A percentile compares a stretch with the other conserved stretches of the same genome.
Conservation (phyloP, 371 early-diverging fungal species). For the Phascolomyces articulosus region DNA sequence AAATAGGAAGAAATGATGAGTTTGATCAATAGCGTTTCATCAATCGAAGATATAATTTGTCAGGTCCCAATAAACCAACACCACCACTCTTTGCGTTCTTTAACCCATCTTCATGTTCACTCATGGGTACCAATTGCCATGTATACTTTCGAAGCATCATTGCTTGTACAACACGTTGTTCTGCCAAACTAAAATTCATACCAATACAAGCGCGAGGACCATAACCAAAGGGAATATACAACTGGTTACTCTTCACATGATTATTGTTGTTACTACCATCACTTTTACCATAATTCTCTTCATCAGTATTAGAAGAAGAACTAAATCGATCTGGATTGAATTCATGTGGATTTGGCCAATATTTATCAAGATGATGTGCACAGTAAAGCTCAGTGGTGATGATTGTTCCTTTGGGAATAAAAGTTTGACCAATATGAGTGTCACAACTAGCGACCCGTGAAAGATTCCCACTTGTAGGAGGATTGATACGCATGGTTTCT, state of each 20-base stretch:
- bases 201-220: slow-evolving; percentile 41
- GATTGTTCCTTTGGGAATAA: slow-evolving; percentile 45
- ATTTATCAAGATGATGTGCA: slow-evolving; percentile 24
- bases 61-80: slow-evolving; percentile 33
- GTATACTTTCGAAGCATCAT: slow-evolving; percentile 24
- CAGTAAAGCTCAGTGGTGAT: slow-evolving; percentile 36
- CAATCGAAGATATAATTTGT: slow-evolving; percentile 19
- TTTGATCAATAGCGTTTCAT: slow-evolving; percentile 22
- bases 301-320: not conserved
- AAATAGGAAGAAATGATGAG: no score
- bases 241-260: not conserved
- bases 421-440: slow-evolving; percentile 25
- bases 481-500: slow-evolving; percentile 49
- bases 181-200: slow-evolving; percentile 38
- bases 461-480: slow-evolving; percentile 23
- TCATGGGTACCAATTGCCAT: slow-evolving; percentile 21
- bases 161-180: slow-evolving; percentile 26
- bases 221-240: slow-evolving; percentile 42
- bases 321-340: slow-evolving; percentile 38
- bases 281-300: not conserved
- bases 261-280: not conserved
- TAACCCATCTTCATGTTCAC: slow-evolving; percentile 26
- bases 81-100: slow-evolving; percentile 25
- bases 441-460: slow-evolving; percentile 24
- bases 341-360: slow-evolving; percentile 28